Conservation (phyloP, 2,329 filamentous ascomycete genomes). For the Nemania sp. region DNA sequence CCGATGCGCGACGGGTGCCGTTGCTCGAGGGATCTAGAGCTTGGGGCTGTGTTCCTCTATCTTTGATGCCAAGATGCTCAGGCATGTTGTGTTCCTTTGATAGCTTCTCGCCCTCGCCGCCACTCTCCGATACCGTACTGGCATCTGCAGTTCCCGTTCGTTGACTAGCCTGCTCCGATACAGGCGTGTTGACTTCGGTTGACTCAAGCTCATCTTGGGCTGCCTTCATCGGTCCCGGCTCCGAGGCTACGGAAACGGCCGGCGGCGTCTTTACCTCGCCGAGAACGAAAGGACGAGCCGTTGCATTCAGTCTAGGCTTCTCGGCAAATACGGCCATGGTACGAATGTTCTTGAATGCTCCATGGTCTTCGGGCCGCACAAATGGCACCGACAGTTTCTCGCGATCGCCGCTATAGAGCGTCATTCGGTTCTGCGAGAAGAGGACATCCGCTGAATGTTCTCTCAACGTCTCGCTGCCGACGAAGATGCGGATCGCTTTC, state of each 20-base stretch:
- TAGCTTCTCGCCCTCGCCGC: constrained; percentile 50
- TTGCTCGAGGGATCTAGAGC: constrained; percentile 34
- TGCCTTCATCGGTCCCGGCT: constrained; percentile 35
- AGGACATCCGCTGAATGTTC: constrained; percentile 87
- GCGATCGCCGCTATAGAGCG: constrained; percentile 82
- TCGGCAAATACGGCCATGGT: constrained; percentile 62
- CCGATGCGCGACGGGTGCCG: constrained; percentile 37
- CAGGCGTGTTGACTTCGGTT: constrained; percentile 45
- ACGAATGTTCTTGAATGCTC: constrained; percentile 75
- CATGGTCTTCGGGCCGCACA: constrained; percentile 87
- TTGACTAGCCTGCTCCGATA: constrained; percentile 43
- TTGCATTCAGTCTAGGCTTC: constrained; percentile 61
- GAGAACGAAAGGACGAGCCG: constrained; percentile 52
- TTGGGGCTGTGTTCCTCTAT: constrained; percentile 37
- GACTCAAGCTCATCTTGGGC: constrained; percentile 38
- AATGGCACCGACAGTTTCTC: constrained; percentile 90
- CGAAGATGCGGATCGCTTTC: constrained; percentile 78
- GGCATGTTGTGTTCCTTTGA: constrained; percentile 34
- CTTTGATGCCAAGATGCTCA: constrained; percentile 37
- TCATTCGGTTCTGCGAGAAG: constrained; percentile 89
- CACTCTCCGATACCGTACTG: constrained; percentile 50
- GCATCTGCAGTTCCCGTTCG: constrained; percentile 36
- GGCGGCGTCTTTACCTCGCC: constrained; percentile 41
- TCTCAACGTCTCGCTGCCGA: constrained; percentile 87
- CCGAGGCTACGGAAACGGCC: constrained; percentile 23